phyloP scores from a whole-genome alignment of 768 basidiomycete species.

The Russula abietina region DNA sequence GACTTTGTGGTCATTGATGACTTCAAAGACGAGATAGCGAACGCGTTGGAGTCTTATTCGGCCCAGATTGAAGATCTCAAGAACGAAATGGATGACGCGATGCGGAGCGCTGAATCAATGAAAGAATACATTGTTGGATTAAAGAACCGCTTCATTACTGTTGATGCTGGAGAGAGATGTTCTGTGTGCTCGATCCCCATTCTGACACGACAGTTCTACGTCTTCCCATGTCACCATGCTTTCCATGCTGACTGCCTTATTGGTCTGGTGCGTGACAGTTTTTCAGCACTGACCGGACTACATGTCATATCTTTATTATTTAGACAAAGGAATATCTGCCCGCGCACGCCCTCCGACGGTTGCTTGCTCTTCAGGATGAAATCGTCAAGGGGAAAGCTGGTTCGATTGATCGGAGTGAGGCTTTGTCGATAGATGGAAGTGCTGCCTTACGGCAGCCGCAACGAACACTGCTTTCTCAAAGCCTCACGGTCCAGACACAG shows the following conservation, averaged over 20 bases:
- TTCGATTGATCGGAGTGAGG: constrained; percentile 31
- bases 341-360: constrained; percentile 71
- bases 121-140: constrained; percentile 84
- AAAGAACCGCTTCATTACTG: constrained; percentile 84
- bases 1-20: constrained; percentile 99
- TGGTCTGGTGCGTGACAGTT: constrained; percentile 60
- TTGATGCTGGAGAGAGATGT: constrained; percentile 83
- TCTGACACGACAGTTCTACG: constrained; percentile 90
- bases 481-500: constrained; percentile 54
- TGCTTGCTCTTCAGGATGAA: constrained; percentile 80
- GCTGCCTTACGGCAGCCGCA: constrained; percentile 44
- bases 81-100: constrained; percentile 94
- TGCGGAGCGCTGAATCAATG: constrained; percentile 85
- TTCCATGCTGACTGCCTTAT: constrained; percentile 99
- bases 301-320: not conserved
- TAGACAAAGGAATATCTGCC: constrained; percentile 93
- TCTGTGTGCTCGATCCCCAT: constrained; percentile 71
- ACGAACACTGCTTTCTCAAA: constrained; percentile 69
- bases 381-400: constrained; percentile 53
- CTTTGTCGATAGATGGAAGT: constrained; percentile 6
- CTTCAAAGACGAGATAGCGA: constrained; percentile 98
- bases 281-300: not conserved
- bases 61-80: constrained; percentile 86
- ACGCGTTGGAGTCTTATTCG: constrained; percentile 90
- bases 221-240: constrained; percentile 95